Evolutionary conservation across 228 moss, liverwort and hornwort genomes (phyloP).

Genomic region (Sphagnum fallax): DNA sequence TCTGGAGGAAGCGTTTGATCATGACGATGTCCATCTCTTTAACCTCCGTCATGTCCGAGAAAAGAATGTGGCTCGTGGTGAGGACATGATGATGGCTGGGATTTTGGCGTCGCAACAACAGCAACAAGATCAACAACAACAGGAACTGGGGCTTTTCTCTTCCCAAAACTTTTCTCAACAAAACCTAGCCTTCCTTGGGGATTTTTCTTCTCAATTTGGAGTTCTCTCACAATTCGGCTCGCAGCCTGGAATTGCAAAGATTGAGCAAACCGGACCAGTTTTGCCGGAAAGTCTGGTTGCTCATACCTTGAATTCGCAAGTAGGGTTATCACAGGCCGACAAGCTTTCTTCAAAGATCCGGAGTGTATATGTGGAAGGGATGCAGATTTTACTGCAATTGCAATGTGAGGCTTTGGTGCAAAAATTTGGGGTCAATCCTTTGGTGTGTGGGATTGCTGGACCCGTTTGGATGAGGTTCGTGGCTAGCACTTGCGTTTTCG

Average conservation of each 20-base stretch:
- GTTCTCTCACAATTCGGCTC: slow-evolving; percentile 15
- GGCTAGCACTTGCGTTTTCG: slow-evolving; percentile 66
- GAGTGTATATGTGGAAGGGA: slow-evolving; percentile 67
- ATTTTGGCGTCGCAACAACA: slow-evolving; percentile 10
- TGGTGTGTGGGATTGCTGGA: slow-evolving; percentile 80
- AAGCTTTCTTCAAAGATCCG: slow-evolving; percentile 47
- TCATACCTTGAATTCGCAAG: slow-evolving; percentile 5
- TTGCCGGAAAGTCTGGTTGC: not conserved
- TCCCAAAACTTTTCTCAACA: slow-evolving; percentile 23
- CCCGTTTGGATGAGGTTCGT: slow-evolving; percentile 88
- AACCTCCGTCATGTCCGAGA: slow-evolving; percentile 46
- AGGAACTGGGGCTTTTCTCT: slow-evolving; percentile 4
- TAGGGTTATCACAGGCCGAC: slow-evolving; percentile 20
- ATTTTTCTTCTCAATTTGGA: slow-evolving; percentile 17
- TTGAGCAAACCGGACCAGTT: not conserved
- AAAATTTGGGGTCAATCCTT: slow-evolving; percentile 57
- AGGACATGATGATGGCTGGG: not conserved
- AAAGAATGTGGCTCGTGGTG: slow-evolving; percentile 33
- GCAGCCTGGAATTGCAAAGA: slow-evolving; percentile 2
- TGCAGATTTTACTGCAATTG: slow-evolving; percentile 74
- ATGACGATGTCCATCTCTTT: slow-evolving; percentile 50
- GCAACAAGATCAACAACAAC: slow-evolving; percentile 3
- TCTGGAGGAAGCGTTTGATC: slow-evolving; percentile 69
- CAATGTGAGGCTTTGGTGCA: slow-evolving; percentile 84
- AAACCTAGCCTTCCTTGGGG: not conserved